These are phyloP conservation scores for Metschnikowia vanudenii DNA, from an alignment of 805 yeast genomes.

Conservation along the genomic window DNA sequence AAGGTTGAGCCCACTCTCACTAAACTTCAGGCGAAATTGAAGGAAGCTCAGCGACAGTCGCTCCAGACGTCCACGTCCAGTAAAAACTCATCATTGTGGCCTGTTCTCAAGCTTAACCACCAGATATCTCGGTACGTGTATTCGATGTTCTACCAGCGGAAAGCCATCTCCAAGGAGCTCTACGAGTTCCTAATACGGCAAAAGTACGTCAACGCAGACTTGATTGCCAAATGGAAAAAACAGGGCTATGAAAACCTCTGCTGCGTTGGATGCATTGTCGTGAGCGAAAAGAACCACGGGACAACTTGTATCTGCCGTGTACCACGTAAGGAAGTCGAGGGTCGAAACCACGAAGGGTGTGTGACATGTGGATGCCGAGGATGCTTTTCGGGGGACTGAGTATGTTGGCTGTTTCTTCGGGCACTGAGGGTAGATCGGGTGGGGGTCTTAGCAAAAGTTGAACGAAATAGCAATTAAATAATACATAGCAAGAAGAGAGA, in stretches of 20 bases:
- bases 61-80: conserved; percentile 38
- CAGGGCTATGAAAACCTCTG: conserved; percentile 86
- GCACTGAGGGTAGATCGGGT: no score
- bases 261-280: conserved; percentile 74
- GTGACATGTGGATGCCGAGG: conserved; percentile 85
- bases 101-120: conserved; percentile 65
- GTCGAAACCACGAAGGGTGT: conserved; percentile 45
- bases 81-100: conserved; percentile 63
- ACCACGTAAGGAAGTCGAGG: conserved; percentile 55
- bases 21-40: conserved; percentile 57
- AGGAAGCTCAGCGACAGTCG: conserved; percentile 40
- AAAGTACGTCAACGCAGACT: conserved; percentile 60
- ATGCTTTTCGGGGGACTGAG: conserved; percentile 59
- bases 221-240: conserved; percentile 81
- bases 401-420: background rate
- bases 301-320: conserved; percentile 84
- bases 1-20: conserved; percentile 64
- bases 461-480: background rate
- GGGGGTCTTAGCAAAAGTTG: no score
- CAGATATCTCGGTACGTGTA: conserved; percentile 75
- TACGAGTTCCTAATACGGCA: conserved; percentile 74
- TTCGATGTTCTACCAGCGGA: conserved; percentile 67
- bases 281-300: conserved; percentile 54
- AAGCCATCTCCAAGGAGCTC: conserved; percentile 61
- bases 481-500: conserved; percentile 6